These are phyloP conservation scores for Ustilago curta DNA, from an alignment of 1,284 basidiomycete genomes.

Conservation along the genomic window DNA sequence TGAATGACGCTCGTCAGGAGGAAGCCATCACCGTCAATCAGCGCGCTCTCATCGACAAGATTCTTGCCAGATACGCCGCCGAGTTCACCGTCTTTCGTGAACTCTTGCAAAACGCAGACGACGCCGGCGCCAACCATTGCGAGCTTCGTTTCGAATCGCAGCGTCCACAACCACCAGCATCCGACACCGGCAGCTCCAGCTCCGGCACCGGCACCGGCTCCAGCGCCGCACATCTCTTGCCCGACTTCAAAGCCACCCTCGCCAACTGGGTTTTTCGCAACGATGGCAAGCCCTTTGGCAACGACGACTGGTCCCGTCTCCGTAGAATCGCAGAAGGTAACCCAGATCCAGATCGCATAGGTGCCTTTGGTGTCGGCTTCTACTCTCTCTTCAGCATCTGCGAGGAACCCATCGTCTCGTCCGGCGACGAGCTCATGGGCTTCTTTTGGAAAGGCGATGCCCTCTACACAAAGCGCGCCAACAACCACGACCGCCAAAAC, in stretches of 20 bases:
- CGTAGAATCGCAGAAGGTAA: constrained; percentile 72
- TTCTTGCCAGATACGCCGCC: constrained; percentile 91
- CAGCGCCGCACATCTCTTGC: constrained; percentile 28
- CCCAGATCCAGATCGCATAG: constrained; percentile 73
- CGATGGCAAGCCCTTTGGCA: constrained; percentile 75
- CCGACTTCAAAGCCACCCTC: constrained; percentile 67
- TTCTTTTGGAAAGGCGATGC: constrained; percentile 86
- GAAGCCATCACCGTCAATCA: constrained; percentile 95
- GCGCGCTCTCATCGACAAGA: constrained; percentile 73
- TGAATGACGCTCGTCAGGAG: constrained; percentile 55
- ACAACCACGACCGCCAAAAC: constrained; percentile 36
- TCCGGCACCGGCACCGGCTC: too few relatives aligned
- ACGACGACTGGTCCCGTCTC: constrained; percentile 67
- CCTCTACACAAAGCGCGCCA: constrained; percentile 63
- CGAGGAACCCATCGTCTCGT: constrained; percentile 91
- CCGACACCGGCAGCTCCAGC: not conserved
- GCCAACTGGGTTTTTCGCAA: constrained; percentile 79
- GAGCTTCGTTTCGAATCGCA: constrained; percentile 66
- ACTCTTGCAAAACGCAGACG: constrained; percentile 94
- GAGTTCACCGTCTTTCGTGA: constrained; percentile 86
- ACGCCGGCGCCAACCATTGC: constrained; percentile 77
- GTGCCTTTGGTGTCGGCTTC: constrained; percentile 72
- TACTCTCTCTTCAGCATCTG: constrained; percentile 72
- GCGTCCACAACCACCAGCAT: constrained; percentile 17
- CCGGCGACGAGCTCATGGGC: constrained; percentile 85